These are phyloP conservation scores for Aspergillus spinulosporus DNA, from an alignment of 2,329 filamentous ascomycete genomes.

Conservation along the genomic window DNA sequence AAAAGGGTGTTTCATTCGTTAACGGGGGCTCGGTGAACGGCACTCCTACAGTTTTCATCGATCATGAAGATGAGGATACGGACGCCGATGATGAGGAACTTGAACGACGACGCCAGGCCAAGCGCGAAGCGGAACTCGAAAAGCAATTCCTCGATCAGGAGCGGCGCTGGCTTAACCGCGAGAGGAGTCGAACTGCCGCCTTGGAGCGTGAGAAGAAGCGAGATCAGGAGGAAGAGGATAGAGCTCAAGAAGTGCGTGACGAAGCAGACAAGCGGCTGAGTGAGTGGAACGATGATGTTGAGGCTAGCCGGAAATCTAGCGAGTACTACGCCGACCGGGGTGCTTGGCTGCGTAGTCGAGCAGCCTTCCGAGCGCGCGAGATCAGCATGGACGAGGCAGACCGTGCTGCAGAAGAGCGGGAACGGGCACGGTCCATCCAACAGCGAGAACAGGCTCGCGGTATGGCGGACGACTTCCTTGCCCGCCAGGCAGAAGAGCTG, in stretches of 20 bases:
- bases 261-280: slow-evolving; percentile 70
- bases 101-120: slow-evolving; percentile 68
- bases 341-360: slow-evolving; percentile 80
- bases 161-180: slow-evolving; percentile 85
- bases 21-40: slow-evolving; percentile 72
- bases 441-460: slow-evolving; percentile 76
- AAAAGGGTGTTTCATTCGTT: slow-evolving; percentile 78
- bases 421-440: slow-evolving; percentile 67
- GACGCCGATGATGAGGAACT: slow-evolving; percentile 86
- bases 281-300: slow-evolving; percentile 89
- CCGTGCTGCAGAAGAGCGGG: slow-evolving; percentile 73
- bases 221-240: slow-evolving; percentile 71
- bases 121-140: slow-evolving; percentile 73
- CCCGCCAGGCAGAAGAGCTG: slow-evolving; percentile 77
- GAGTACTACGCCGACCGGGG: slow-evolving; percentile 86
- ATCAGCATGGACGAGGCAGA: slow-evolving; percentile 78
- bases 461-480: slow-evolving; percentile 88
- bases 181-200: slow-evolving; percentile 78
- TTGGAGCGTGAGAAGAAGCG: slow-evolving; percentile 80
- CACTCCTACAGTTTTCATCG: slow-evolving; percentile 50
- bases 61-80: slow-evolving; percentile 79
- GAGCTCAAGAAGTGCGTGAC: slow-evolving; percentile 62
- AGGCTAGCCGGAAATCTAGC: slow-evolving; percentile 68
- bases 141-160: slow-evolving; percentile 82
- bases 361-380: slow-evolving; percentile 71